A percentile compares a stretch with the other conserved stretches of the same genome.
Conservation (phyloP, 139 green algal genomes). For the Chlorella sp. region DNA sequence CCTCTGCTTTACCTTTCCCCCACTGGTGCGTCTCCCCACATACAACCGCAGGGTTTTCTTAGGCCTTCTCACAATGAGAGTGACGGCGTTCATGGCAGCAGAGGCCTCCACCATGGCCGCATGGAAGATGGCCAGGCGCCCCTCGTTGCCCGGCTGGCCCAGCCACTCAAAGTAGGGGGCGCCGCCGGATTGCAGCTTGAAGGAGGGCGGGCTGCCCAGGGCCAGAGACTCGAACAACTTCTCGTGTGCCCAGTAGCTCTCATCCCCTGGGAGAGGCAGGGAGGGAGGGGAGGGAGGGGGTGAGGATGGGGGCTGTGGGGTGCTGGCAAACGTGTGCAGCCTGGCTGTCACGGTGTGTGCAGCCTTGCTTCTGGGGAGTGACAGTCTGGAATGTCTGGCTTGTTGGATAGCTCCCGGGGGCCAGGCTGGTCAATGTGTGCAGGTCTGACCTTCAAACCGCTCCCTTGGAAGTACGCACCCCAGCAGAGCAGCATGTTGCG, state of each 20-base stretch:
- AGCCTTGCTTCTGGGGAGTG: no score
- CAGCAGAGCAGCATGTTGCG: not conserved
- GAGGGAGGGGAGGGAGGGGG: not conserved
- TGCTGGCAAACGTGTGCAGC: not conserved
- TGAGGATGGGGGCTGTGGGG: no score
- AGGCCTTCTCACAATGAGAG: not conserved
- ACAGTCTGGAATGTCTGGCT: no score
- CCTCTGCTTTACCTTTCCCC: no score
- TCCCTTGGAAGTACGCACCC: not conserved
- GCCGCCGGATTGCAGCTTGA: constrained; percentile 7
- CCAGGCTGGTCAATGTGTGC: no score
- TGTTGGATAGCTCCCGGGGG: no score
- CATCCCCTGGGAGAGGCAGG: not conserved
- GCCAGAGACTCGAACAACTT: not conserved
- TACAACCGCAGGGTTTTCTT: no score
- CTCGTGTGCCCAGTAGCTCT: constrained; percentile 8
- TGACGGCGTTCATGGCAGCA: not conserved
- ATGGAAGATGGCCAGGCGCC: not conserved
- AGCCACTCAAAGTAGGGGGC: constrained; percentile 11
- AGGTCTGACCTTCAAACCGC: no score
- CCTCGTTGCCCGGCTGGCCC: not conserved
- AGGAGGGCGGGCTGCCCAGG: not conserved
- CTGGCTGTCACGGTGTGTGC: no score
- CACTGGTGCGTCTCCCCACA: no score
- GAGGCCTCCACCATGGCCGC: not conserved